Conservation (phyloP, 2,329 filamentous ascomycete genomes). For the Lecanosticta acicola region DNA sequence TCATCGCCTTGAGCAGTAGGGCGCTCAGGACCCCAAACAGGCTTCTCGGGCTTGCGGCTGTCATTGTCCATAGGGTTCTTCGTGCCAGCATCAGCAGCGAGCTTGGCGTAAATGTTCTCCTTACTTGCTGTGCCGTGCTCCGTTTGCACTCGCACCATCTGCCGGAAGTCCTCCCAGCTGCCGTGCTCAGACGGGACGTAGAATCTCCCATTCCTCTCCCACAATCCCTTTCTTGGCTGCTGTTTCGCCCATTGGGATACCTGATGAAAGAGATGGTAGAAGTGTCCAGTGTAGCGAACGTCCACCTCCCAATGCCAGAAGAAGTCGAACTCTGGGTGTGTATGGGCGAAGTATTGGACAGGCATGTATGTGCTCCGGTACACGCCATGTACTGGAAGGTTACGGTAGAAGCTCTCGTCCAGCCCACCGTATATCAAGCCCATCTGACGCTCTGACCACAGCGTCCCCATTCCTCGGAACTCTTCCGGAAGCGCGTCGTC, state of each 20-base stretch:
- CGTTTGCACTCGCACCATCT: slow-evolving; percentile 58
- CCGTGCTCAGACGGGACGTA: slow-evolving; percentile 68
- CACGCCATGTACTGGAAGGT: slow-evolving; percentile 62
- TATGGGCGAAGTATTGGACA: slow-evolving; percentile 84
- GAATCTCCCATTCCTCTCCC: slow-evolving; percentile 72
- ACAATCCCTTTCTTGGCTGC: slow-evolving; percentile 66
- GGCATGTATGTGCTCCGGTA: slow-evolving; percentile 83
- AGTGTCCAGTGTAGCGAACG: slow-evolving; percentile 82
- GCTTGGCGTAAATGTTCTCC: slow-evolving; percentile 39
- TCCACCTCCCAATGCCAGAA: slow-evolving; percentile 98
- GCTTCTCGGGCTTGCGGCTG: slow-evolving; percentile 38
- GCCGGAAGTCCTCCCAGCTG: slow-evolving; percentile 65
- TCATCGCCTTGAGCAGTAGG: slow-evolving; percentile 39
- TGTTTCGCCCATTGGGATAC: slow-evolving; percentile 60
- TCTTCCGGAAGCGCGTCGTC: slow-evolving; percentile 44
- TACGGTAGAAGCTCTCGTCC: slow-evolving; percentile 47
- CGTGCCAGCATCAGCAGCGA: slow-evolving; percentile 25
- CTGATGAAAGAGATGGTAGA: slow-evolving; percentile 70
- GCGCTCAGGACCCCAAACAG: slow-evolving; percentile 45
- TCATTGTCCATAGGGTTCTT: slow-evolving; percentile 41
- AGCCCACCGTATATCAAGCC: slow-evolving; percentile 51
- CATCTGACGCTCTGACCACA: slow-evolving; percentile 50
- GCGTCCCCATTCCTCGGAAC: slow-evolving; percentile 48
- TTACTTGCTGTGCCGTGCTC: slow-evolving; percentile 46
- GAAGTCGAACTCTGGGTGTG: slow-evolving; percentile 82